Evolutionary conservation across 1,139 yeast genomes (phyloP), one percentile per base, ranked within the genome.

Genomic region (Geotrichum carabidarum): DNA sequence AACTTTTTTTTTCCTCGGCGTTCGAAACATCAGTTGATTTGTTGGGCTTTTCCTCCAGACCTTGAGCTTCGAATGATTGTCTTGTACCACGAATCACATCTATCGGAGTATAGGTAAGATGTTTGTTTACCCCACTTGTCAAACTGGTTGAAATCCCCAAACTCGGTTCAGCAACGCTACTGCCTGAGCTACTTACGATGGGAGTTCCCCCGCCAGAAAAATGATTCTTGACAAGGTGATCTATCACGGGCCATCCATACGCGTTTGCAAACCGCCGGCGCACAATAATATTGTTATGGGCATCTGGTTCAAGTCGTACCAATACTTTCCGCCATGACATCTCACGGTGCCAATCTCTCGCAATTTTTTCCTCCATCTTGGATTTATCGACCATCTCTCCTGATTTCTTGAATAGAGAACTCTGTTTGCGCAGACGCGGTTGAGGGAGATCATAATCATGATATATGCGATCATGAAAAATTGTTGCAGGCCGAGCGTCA

Each of bases 231-330:
- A 86, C 87, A 59, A 93, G 64, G 69, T 93, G 97, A 52, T 86
- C 87, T 37, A 93, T 77, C 0, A 90, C 96, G 0, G 88, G 90
- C 96, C 98, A 91, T 1, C 99, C 99, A 71, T 86, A 90, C 0
- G 97, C 95, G 72, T 93, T 93, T 9, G 95, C 84, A 74, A 88
- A 93, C 58, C 91, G 73, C 63, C 99, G 76, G 59, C 99, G 74
- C 1, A 93, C 99, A 36, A 88, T 77, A 50, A 93, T 91, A 64
- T 91, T 94, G 66, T 93, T 93, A 66, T 93, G 99, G 0, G 99
- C 96, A 70, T 93, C 99, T 0, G 97, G 96, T 59, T 83, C 82
- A 57, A 94, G 72, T 50, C 82, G 81, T 1, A 91, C 97, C 34
- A 94, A 71, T 0, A 94, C 96, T 69, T 93, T 93, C 47, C 98